These are phyloP conservation scores for Cadophora luteo-olivacea DNA, from an alignment of 2,329 filamentous ascomycete species.

Conservation along the genomic window DNA sequence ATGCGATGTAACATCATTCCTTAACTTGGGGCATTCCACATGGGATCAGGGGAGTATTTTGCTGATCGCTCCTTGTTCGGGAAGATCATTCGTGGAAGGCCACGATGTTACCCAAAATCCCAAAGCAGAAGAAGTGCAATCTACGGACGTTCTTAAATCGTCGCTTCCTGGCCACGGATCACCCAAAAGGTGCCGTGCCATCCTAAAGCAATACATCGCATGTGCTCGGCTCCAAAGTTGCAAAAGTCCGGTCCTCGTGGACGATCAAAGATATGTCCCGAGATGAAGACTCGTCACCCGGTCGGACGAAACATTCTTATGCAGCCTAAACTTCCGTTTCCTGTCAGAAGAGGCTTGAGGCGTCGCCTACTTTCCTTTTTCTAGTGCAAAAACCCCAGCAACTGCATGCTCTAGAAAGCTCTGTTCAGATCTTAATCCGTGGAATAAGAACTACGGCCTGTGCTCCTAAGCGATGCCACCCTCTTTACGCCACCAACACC, in stretches of 20 bases:
- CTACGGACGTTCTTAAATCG: constrained; percentile 13
- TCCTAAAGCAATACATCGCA: constrained; percentile 22
- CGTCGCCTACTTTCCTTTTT: constrained; percentile 10
- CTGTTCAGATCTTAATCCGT: constrained; percentile 26
- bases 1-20: constrained; percentile 2
- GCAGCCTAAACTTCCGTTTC: constrained; percentile 17
- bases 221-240: constrained; percentile 28
- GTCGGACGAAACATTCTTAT: constrained; percentile 19
- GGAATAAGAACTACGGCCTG: constrained; percentile 22
- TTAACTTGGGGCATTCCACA: background rate
- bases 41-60: constrained; percentile 5
- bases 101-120: constrained; percentile 12
- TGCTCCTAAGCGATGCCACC: constrained; percentile 25
- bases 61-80: constrained; percentile 8
- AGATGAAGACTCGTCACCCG: constrained; percentile 32
- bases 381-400: constrained; percentile 16
- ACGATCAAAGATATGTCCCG: constrained; percentile 15
- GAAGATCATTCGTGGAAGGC: constrained; percentile 6
- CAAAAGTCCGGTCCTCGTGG: constrained; percentile 11
- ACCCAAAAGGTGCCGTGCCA: constrained; percentile 11
- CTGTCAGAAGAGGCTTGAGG: constrained; percentile 7
- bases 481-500: constrained; percentile 36
- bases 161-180: constrained; percentile 23
- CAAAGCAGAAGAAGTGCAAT: constrained; percentile 10
- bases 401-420: constrained; percentile 16